Evolutionary conservation across 805 yeast species (phyloP).

Genomic region (Suhomyces pyralidae): DNA sequence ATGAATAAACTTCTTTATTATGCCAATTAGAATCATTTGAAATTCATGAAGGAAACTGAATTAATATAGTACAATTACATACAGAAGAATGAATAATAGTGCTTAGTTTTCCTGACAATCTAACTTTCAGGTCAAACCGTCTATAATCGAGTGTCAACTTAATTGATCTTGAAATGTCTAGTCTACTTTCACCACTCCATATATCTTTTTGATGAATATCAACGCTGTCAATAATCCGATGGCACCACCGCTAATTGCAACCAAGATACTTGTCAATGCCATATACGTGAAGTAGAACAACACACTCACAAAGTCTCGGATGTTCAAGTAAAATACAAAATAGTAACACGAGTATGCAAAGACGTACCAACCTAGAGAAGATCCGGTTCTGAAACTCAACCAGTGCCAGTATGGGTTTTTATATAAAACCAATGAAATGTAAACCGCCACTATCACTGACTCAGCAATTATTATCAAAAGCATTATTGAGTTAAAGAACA

Average conservation of each 20-base stretch:
- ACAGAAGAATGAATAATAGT: background rate
- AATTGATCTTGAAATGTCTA: constrained; percentile 14
- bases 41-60: background rate
- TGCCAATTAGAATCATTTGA: background rate
- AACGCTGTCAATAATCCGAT: constrained; percentile 68
- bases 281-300: constrained; percentile 72
- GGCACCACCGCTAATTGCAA: constrained; percentile 74
- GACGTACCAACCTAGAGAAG: constrained; percentile 69
- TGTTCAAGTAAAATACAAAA: constrained; percentile 52
- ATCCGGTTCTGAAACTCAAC: constrained; percentile 69
- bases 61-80: background rate
- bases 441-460: constrained; percentile 67
- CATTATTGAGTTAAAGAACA: constrained; percentile 58
- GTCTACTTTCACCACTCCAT: constrained; percentile 56
- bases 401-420: constrained; percentile 76
- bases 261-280: constrained; percentile 55
- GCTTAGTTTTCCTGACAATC: background rate
- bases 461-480: constrained; percentile 65
- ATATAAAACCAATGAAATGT: constrained; percentile 52
- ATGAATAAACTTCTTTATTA: background rate
- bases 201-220: constrained; percentile 60
- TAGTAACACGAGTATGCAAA: constrained; percentile 67
- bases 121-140: background rate
- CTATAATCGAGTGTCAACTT: background rate
- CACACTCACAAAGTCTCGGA: constrained; percentile 64